phyloP scores from a whole-genome alignment of 495 filamentous ascomycete species.

The Peziza echinospora region DNA sequence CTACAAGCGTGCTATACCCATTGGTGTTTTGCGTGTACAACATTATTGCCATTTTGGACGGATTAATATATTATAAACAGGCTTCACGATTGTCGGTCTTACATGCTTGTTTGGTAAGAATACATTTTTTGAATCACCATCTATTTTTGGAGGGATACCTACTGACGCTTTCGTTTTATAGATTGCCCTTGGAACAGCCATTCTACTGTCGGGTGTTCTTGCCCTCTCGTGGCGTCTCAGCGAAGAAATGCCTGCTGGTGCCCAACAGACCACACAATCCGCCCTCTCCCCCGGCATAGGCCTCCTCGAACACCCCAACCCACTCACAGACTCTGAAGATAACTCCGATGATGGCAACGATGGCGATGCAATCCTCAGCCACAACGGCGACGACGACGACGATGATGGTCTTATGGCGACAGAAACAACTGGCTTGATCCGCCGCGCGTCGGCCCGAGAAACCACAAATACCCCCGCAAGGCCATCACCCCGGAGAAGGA shows the following conservation, averaged over 20 bases:
- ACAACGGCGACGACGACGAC: too few species aligned
- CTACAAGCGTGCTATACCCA: constrained; percentile 88
- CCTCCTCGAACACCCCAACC: constrained; percentile 39
- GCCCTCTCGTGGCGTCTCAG: constrained; percentile 86
- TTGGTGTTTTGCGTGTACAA: constrained; percentile 99
- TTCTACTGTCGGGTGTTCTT: constrained; percentile 71
- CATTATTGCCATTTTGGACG: constrained; percentile 94
- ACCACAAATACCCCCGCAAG: constrained; percentile 16
- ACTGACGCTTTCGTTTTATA: too few species aligned
- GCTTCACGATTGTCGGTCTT: constrained; percentile 50
- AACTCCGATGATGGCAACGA: constrained; percentile 25
- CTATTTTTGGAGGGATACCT: too few species aligned
- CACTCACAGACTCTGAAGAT: constrained; percentile 31
- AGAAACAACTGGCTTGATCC: constrained; percentile 24
- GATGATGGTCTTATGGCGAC: constrained; percentile 18
- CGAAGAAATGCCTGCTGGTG: constrained; percentile 30
- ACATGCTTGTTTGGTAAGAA: too few species aligned
- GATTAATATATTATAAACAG: constrained; percentile 90
- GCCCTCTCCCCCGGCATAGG: constrained; percentile 47
- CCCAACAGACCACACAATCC: constrained; percentile 35
- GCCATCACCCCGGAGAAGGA: constrained; percentile 20
- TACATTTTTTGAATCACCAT: too few species aligned
- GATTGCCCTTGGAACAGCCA: constrained; percentile 66
- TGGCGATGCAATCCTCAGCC: too few species aligned
- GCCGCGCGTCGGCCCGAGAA: constrained; percentile 22